Base-by-base conservation (phyloP, 192 early-diverging fungal species). In the Entomortierella parvispora region DNA sequence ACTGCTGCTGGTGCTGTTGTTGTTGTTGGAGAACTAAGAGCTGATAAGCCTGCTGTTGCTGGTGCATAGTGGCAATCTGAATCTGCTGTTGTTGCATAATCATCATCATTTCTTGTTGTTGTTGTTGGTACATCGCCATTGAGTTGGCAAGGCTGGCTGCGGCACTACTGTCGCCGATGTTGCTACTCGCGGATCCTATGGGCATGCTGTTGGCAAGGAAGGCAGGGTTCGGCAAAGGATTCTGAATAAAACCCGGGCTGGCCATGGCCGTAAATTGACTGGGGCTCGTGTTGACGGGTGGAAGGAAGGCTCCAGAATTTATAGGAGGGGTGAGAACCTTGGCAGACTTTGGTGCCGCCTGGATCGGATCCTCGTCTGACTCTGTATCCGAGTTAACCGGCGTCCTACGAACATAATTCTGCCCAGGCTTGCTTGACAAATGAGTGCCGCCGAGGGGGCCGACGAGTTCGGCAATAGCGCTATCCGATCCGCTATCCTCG, bases 11-110 rank as follows among this genome's bases (percentile, higher is more conserved):
- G 42, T 68, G 60, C 25, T 77, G 74, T 18, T 77, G 74, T 6
- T 76, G 71, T 28, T 77, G 74, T 33, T 77, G 74, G 22, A 59
- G 51, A n/a, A 68, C 17, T 1, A 68, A 18, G 17, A 68, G 34
- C 49, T 77, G 74, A 26, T 68, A 77, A 0, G 74, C 66, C 22
- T 77, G 74, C 22, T 77, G 74, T 42, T 77, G 74, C 15, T 77
- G 74, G 17, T 77, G 74, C 74, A 77, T 77, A 33, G 74, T 68
- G 3, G 74, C 74, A 1, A 77, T 77, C 60, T 77, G 74, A 18
- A 77, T 49, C 32, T 77, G 74, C 25, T 77, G 74, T 33, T 77
- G 74, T 42, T 77, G 74, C 65, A 77, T 68, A 34, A 77, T 77
- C 26, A 64, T 26, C 74, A 77, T 58, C 74, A 77, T 77, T 25